Evolutionary conservation across 2,329 filamentous ascomycete species (phyloP).

Genomic region (Mycogone perniciosa): DNA sequence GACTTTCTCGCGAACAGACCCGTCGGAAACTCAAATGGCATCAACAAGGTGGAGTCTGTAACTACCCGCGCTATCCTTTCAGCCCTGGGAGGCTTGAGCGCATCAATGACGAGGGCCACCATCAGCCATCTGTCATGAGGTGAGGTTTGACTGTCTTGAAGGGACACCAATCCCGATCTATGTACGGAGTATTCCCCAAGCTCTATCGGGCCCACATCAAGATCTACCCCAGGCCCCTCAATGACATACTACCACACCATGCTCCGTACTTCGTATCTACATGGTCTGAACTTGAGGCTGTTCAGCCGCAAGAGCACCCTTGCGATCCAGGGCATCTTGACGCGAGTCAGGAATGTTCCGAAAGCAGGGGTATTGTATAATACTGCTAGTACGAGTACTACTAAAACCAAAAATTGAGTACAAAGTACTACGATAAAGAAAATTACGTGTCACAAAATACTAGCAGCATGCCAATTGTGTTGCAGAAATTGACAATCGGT

Average conservation of each 20-base stretch:
- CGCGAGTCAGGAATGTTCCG: too few species aligned
- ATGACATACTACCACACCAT: too few species aligned
- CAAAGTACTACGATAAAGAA: too few species aligned
- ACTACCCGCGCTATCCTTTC: constrained; percentile 13
- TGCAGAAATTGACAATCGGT: too few species aligned
- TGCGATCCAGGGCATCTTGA: too few species aligned
- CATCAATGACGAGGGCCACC: background rate
- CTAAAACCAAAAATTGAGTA: too few species aligned
- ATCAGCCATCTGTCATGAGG: background rate
- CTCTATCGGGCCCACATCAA: background rate
- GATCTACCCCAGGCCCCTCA: background rate
- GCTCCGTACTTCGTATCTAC: too few species aligned
- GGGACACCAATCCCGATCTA: background rate
- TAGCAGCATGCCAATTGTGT: too few species aligned
- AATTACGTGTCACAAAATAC: too few species aligned
- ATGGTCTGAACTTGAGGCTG: too few species aligned
- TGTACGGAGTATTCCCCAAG: background rate
- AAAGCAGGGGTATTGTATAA: too few species aligned
- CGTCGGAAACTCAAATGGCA: background rate
- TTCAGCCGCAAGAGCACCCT: background rate
- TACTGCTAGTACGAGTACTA: too few species aligned
- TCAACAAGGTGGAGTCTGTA: background rate
- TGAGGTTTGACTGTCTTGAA: background rate
- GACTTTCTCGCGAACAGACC: background rate
- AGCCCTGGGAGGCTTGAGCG: constrained; percentile 17